A percentile compares a stretch with the other conserved stretches of the same genome.
These are phyloP conservation scores for Beauveria bassiana DNA, from an alignment of 2,329 filamentous ascomycete genomes.

Conservation along the genomic window DNA sequence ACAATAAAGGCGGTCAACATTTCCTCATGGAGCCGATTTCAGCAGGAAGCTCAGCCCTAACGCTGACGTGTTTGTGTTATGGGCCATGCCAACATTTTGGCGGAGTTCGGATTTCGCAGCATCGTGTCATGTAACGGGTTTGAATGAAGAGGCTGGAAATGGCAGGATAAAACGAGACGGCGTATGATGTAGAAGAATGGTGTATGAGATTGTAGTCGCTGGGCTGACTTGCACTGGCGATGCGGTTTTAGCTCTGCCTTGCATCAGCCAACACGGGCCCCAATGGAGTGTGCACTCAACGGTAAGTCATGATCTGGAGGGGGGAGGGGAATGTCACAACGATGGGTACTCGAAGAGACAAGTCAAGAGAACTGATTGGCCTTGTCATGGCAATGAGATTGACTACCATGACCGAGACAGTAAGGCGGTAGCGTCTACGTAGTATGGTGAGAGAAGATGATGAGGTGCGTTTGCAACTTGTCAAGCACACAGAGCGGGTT, in stretches of 20 bases:
- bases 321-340: not conserved
- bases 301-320: not conserved
- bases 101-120: slow-evolving; percentile 5
- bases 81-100: not conserved
- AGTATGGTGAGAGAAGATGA: not conserved
- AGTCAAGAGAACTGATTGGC: not conserved
- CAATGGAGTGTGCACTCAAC: not conserved
- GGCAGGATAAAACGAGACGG: not conserved
- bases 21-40: not conserved
- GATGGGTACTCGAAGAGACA: not conserved
- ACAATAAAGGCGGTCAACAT: not conserved
- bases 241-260: not conserved
- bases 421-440: not conserved
- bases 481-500: not conserved
- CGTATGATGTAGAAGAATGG: not conserved
- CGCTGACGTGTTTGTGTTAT: not conserved
- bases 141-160: not conserved
- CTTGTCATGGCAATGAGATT: not conserved
- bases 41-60: not conserved
- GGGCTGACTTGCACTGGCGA: not conserved
- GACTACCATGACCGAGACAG: not conserved
- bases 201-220: not conserved
- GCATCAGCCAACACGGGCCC: not conserved
- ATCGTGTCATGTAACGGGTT: not conserved
- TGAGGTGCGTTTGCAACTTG: not conserved